A percentile compares a stretch with the other conserved stretches of the same genome.
These are phyloP conservation scores for Ophiostoma quercus DNA, from an alignment of 2,329 filamentous ascomycete species.

Conservation along the genomic window DNA sequence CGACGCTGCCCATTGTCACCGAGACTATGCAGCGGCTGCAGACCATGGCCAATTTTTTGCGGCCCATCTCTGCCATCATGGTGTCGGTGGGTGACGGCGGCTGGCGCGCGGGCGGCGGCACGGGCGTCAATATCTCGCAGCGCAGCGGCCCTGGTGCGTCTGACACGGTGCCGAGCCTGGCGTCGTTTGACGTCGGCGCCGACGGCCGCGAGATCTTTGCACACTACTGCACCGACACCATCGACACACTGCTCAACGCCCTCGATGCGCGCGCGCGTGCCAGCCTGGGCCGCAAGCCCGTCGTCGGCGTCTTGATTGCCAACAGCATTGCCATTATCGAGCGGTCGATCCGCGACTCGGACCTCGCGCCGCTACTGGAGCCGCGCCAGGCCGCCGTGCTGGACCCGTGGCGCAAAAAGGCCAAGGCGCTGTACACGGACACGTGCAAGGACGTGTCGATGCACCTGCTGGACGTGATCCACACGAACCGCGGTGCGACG, in stretches of 20 bases:
- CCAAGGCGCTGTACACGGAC: slow-evolving; percentile 73
- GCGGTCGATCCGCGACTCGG: slow-evolving; percentile 75
- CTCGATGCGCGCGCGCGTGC: slow-evolving; percentile 67
- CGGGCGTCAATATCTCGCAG: slow-evolving; percentile 47
- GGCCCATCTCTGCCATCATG: slow-evolving; percentile 82
- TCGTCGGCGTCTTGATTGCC: slow-evolving; percentile 82
- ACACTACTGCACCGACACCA: slow-evolving; percentile 83
- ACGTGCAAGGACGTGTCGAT: slow-evolving; percentile 83
- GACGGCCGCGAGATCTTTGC: slow-evolving; percentile 84
- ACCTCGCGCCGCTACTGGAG: slow-evolving; percentile 67
- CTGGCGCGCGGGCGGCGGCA: slow-evolving; percentile 58
- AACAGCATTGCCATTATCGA: slow-evolving; percentile 83
- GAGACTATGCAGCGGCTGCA: slow-evolving; percentile 84
- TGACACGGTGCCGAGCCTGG: slow-evolving; percentile 63
- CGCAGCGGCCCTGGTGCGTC: slow-evolving; percentile 31
- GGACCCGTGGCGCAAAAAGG: slow-evolving; percentile 83
- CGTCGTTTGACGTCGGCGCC: slow-evolving; percentile 79
- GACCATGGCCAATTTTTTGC: slow-evolving; percentile 79
- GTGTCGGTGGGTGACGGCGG: slow-evolving; percentile 88
- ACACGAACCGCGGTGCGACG: slow-evolving; percentile 64
- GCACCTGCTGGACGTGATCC: slow-evolving; percentile 82
- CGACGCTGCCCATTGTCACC: slow-evolving; percentile 68
- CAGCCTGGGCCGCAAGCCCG: slow-evolving; percentile 57
- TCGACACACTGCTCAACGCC: slow-evolving; percentile 70
- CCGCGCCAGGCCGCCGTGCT: slow-evolving; percentile 57